Evolutionary conservation across 495 filamentous ascomycete genomes (phyloP).

Genomic region (Aspergillus indologenus): DNA sequence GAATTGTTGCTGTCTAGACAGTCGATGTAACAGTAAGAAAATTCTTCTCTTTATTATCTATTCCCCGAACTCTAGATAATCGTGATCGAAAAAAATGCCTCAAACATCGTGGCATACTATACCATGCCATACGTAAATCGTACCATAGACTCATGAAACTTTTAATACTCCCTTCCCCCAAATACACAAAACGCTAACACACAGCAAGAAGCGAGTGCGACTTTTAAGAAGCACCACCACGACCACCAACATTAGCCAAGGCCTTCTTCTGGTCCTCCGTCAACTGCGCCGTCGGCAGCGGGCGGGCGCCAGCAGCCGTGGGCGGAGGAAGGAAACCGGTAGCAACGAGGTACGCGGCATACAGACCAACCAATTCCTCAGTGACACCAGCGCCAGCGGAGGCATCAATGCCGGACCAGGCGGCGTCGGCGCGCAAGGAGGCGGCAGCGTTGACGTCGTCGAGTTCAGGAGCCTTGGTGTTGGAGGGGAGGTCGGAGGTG

Average conservation of each 20-base stretch:
- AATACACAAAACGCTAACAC: not conserved
- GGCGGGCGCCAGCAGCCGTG: slow-evolving; percentile 35
- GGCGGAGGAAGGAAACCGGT: slow-evolving; percentile 68
- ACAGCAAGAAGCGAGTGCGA: not conserved
- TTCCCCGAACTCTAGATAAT: too few relatives aligned
- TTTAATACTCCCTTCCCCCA: not conserved
- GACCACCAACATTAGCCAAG: slow-evolving; percentile 46
- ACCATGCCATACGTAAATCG: not conserved
- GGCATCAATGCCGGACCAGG: slow-evolving; percentile 62
- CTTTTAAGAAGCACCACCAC: slow-evolving; percentile 37
- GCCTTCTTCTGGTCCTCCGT: slow-evolving; percentile 52
- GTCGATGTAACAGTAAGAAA: too few relatives aligned
- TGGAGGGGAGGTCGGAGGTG: slow-evolving; percentile 70
- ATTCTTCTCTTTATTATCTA: too few relatives aligned
- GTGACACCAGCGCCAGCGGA: slow-evolving; percentile 61
- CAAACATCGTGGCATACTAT: not conserved
- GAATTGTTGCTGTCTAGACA: too few relatives aligned
- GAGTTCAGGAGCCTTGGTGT: slow-evolving; percentile 76
- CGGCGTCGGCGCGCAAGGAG: slow-evolving; percentile 58
- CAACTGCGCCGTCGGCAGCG: slow-evolving; percentile 46
- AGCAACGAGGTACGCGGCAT: slow-evolving; percentile 67
- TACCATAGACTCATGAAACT: not conserved
- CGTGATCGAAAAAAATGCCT: too few relatives aligned
- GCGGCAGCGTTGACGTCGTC: slow-evolving; percentile 69
- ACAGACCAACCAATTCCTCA: slow-evolving; percentile 68